phyloP scores from a whole-genome alignment of 257 asterid species.

The Ophiorrhiza pumila region DNA sequence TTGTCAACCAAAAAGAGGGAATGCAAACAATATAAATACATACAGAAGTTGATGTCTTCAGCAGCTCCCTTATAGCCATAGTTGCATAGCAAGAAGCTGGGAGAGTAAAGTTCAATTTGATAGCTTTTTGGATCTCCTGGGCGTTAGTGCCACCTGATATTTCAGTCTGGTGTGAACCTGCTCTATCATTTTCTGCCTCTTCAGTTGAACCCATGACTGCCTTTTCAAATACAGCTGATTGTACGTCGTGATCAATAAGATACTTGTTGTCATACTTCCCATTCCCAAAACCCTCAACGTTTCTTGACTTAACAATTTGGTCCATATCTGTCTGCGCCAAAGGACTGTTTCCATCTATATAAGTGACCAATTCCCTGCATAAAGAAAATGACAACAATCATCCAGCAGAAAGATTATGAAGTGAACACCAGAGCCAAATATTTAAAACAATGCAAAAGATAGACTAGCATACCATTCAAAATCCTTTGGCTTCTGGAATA shows the following conservation, averaged over 20 bases:
- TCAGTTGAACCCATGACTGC: slow-evolving; percentile 20
- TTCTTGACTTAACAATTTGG: slow-evolving; percentile 45
- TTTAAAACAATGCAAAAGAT: slow-evolving; percentile 8
- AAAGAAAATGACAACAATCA: slow-evolving; percentile 10
- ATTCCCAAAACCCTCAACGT: slow-evolving; percentile 21
- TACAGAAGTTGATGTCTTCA: slow-evolving; percentile 93
- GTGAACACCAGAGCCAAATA: slow-evolving; percentile 1
- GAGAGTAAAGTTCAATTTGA: slow-evolving; percentile 81
- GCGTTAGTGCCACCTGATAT: slow-evolving; percentile 29
- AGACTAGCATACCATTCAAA: slow-evolving; percentile 63
- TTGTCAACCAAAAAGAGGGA: slow-evolving; percentile 2
- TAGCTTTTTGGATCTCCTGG: slow-evolving; percentile 57
- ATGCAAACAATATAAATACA: slow-evolving; percentile 26
- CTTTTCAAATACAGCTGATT: slow-evolving; percentile 24
- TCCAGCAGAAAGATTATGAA: slow-evolving; percentile 11
- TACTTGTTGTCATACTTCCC: slow-evolving; percentile 27
- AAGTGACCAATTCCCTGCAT: slow-evolving; percentile 71
- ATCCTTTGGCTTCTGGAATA: slow-evolving; percentile 87
- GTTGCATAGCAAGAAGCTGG: slow-evolving; percentile 97
- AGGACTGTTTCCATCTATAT: slow-evolving; percentile 64
- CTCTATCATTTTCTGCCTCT: slow-evolving; percentile 21
- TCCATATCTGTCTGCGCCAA: slow-evolving; percentile 86
- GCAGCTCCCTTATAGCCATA: slow-evolving; percentile 97
- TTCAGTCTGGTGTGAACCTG: slow-evolving; percentile 26
- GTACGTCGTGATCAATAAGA: slow-evolving; percentile 19